A percentile compares a stretch with the other conserved stretches of the same genome.
Evolutionary conservation across 192 early-diverging fungal genomes (phyloP).

Genomic region (Coemansia sp.): DNA sequence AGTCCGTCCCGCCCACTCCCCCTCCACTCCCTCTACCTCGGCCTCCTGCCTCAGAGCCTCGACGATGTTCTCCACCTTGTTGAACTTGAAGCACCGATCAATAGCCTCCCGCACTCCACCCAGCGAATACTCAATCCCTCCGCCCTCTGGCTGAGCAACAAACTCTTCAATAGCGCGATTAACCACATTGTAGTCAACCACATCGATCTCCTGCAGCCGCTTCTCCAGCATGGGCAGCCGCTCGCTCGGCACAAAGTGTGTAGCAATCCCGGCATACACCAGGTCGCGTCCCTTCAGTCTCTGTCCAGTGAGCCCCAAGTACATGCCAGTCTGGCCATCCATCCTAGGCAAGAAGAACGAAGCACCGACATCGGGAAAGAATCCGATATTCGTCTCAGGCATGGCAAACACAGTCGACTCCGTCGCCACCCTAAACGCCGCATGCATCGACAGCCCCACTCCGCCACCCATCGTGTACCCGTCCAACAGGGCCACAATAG

Average conservation of each 20-base stretch:
- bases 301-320: slow-evolving; percentile 85
- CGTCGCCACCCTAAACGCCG: slow-evolving; percentile 93
- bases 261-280: slow-evolving; percentile 91
- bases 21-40: neutral
- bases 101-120: slow-evolving; percentile 61
- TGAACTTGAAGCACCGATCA: slow-evolving; percentile 80
- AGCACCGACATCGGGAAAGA: slow-evolving; percentile 96
- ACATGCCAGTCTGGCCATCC: slow-evolving; percentile 92
- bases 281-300: slow-evolving; percentile 80
- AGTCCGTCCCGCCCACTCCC: slow-evolving; percentile 67
- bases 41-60: slow-evolving; percentile 75
- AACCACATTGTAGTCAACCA: slow-evolving; percentile 72
- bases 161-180: slow-evolving; percentile 92
- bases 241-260: slow-evolving; percentile 91
- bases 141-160: slow-evolving; percentile 58
- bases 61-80: slow-evolving; percentile 82
- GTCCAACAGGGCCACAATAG: slow-evolving; percentile 83
- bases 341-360: slow-evolving; percentile 92
- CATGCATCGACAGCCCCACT: slow-evolving; percentile 92
- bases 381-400: slow-evolving; percentile 95
- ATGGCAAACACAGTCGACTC: slow-evolving; percentile 95
- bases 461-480: slow-evolving; percentile 97
- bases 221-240: slow-evolving; percentile 76
- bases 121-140: slow-evolving; percentile 35
- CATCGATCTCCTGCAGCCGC: slow-evolving; percentile 76